Percentiles rank a stretch among this genome's conserved stretches.
Evolutionary conservation across 441 rosid genomes (phyloP).

Genomic region (Breynia disticha): DNA sequence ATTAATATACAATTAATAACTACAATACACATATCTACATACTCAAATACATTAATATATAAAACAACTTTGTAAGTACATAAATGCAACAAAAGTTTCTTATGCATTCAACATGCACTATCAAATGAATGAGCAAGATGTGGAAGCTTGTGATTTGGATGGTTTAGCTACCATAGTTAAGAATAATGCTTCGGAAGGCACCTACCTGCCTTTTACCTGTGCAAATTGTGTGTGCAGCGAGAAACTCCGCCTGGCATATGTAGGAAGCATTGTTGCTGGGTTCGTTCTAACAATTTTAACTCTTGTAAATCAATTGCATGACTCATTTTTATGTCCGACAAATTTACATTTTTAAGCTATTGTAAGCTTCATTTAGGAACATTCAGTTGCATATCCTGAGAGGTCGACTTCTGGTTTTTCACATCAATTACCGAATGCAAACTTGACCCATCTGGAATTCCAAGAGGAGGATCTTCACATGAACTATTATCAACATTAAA

Average conservation of each 20-base stretch:
- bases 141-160: constrained; percentile 50
- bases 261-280: constrained; percentile 13
- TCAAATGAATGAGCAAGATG: constrained; percentile 50
- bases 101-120: constrained; percentile 69
- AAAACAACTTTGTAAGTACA: no score
- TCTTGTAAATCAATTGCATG: neutral
- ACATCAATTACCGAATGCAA: constrained; percentile 39
- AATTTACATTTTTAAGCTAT: no score
- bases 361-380: no score
- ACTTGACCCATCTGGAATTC: constrained; percentile 63
- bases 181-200: constrained; percentile 27
- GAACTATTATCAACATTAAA: constrained; percentile 65
- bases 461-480: constrained; percentile 64
- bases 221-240: constrained; percentile 33
- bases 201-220: constrained; percentile 45
- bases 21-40: no score
- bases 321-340: no score
- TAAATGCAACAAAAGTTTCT: no score
- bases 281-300: constrained; percentile 18
- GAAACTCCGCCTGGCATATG: constrained; percentile 16
- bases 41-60: no score
- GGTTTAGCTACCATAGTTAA: constrained; percentile 39
- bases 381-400: neutral
- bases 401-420: constrained; percentile 13
- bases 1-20: no score